Base-by-base conservation (phyloP, 2,329 filamentous ascomycete species). In the Arthrobotrys megalospora region DNA sequence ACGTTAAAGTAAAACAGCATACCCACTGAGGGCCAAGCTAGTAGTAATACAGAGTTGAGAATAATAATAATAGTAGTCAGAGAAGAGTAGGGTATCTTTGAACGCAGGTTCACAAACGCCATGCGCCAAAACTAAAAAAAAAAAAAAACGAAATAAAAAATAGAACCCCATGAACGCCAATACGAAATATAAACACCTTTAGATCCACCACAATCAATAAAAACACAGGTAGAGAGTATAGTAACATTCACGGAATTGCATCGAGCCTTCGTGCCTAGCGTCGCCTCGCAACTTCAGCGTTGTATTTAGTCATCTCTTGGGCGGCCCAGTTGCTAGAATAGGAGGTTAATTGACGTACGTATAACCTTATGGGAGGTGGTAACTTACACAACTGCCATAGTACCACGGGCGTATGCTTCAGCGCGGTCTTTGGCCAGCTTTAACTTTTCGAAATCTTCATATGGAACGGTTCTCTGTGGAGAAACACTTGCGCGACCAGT, bases 381-480 rank as follows among this genome's bases (percentile, higher is more conserved):
- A 50, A 77, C 73, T 67, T 71, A 77, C 73, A 71, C n/a, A 1
- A 67, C 73, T 45, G 73, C 73, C 34, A 67, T 62, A 16, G 69
- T 68, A 6, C 73, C 73, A 14, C 73, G 67, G 16, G 65, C 19
- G 28, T 62, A 58, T 4, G 73, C 73, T 50, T 77, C 73, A 6
- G 73, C 73, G 14, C 73, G 73, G 12, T 71, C 73, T 32, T 77
- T 77, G 4, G 73, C 73, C 6, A 47, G 28, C 41, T 63, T 66
- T 16, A 77, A 32, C 34, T 48, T 66, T 28, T 71, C 60, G 3
- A 60, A 16, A 6, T 76, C 71, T 21, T 76, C 71, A 5, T 41
- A 12, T 16, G 69, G 43, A 14, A 38, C 65, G 14, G 65, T n/a
- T 34, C 41, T 67, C 11, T 41, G 45, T n/a, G 41, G 63, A n/a